Evolutionary conservation across 805 yeast genomes (phyloP).

Genomic region (Vanderwaltozyma yarrowii): DNA sequence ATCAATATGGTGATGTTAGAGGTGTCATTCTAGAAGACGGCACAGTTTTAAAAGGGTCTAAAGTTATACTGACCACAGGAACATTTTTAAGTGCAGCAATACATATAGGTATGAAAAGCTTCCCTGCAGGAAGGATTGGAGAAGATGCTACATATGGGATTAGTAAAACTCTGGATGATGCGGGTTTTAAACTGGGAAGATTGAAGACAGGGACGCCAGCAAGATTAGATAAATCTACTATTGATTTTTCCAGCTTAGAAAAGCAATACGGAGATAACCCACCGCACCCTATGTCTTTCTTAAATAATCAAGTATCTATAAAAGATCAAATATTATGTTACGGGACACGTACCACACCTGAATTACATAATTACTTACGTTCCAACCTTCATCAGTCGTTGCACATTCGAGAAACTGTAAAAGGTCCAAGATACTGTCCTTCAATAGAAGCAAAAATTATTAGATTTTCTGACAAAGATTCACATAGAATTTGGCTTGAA

Average conservation of each 20-base stretch:
- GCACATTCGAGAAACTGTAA: conserved; percentile 87
- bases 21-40: conserved; percentile 76
- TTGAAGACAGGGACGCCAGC: conserved; percentile 98
- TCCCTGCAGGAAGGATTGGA: conserved; percentile 90
- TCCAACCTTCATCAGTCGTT: conserved; percentile 70
- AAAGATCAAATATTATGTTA: conserved; percentile 58
- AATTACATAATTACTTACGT: conserved; percentile 58
- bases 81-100: conserved; percentile 92
- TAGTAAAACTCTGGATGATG: conserved; percentile 61
- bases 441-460: conserved; percentile 85
- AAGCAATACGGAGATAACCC: conserved; percentile 73
- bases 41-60: conserved; percentile 41
- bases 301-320: conserved; percentile 60
- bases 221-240: conserved; percentile 60
- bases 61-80: conserved; percentile 88
- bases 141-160: conserved; percentile 88
- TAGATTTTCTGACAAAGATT: conserved; percentile 62
- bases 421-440: conserved; percentile 97
- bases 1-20: conserved; percentile 26
- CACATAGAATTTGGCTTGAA: conserved; percentile 88
- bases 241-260: conserved; percentile 53
- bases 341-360: conserved; percentile 67
- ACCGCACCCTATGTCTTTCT: conserved; percentile 82
- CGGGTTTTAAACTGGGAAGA: conserved; percentile 79
- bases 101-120: conserved; percentile 71